Evolutionary conservation across 2,329 filamentous ascomycete species (phyloP).

Genomic region (Tricladium varicosporioides): DNA sequence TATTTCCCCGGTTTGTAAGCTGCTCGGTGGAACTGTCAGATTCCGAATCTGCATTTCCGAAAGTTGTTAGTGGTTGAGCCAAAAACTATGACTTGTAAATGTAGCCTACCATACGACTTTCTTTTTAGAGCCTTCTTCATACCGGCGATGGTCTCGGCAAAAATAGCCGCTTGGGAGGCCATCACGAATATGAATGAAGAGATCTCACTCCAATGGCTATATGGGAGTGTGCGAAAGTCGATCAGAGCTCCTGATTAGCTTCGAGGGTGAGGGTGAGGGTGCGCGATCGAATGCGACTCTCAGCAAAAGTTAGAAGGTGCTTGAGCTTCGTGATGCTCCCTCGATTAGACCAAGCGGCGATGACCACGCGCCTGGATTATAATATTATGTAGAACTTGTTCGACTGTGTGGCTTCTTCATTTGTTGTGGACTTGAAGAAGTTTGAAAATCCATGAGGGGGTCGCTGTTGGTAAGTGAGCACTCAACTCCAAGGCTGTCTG

Average conservation of each 20-base stretch:
- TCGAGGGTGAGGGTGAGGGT: not conserved
- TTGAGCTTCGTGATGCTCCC: too few species aligned
- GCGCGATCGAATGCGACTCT: conserved; percentile 7
- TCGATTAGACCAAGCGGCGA: too few species aligned
- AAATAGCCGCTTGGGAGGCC: conserved; percentile 58
- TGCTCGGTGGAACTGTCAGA: conserved; percentile 71
- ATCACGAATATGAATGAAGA: conserved; percentile 35
- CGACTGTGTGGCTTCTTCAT: too few species aligned
- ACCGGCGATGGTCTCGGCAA: conserved; percentile 64
- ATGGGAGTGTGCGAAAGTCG: not conserved
- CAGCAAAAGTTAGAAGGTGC: not conserved
- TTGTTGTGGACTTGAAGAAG: too few species aligned
- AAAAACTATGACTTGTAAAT: conserved; percentile 23
- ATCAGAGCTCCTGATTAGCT: not conserved
- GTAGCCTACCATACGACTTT: conserved; percentile 56
- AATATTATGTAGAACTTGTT: too few species aligned
- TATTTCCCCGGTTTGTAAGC: conserved; percentile 73
- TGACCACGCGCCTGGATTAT: too few species aligned
- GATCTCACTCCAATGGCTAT: not conserved
- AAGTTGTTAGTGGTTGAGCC: conserved; percentile 12
- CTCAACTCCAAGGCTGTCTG: too few species aligned
- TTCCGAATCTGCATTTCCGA: conserved; percentile 61
- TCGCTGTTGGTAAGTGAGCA: too few species aligned
- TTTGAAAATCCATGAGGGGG: too few species aligned
- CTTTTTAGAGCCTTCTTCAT: conserved; percentile 68